Base-by-base conservation (phyloP, 371 early-diverging fungal species). In the Apophysomyces ossiformis region DNA sequence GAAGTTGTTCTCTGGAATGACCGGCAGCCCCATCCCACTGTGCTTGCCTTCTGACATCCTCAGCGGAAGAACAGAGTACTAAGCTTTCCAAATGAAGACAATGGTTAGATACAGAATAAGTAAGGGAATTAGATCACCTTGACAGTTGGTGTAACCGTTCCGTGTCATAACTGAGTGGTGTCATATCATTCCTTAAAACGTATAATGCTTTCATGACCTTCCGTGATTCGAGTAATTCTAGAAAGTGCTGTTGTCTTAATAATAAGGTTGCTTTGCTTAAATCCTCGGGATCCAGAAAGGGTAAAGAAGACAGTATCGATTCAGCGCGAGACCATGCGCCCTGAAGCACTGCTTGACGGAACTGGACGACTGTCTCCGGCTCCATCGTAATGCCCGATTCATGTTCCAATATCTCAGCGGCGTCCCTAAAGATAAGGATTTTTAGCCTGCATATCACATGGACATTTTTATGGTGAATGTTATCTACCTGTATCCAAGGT, bases 1-100 rank as follows among this genome's bases (percentile, higher is more conserved):
- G 71, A 35, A 93, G 67, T 7, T 75, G 69, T 67, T 87, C 72
- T 43, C 96, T 83, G 11, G 96, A 95, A 5, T 77, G 68, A 11
- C 93, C 95, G 1, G 74, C 59, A 5, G 83, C 78, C 7, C 96
- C 96, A 73, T 91, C 92, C 96, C 96, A 96, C 3, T 81, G 68
- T 12, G 93, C 89, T 46, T 85, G 84, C 56, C 74, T 60, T 59
- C 78, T 82, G 38, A 92, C 70, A 58, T 90, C 90, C 18, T 89
- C 87, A 5, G 83, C 71, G 38, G 76, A 78, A 5, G 87, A 71
- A 65, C 88, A 93, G 76, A 93, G 85, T 60, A 93, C 84, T 38
- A 85, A 75, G 60, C 89, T 88, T 58, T 47, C 18, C 37, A 60
- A n/a, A 12, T 26, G 32, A 26, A 59, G 21, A 36, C 13, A n/a